Conservation (phyloP, 2,329 filamentous ascomycete genomes). For the Fusarium cyanostomum region DNA sequence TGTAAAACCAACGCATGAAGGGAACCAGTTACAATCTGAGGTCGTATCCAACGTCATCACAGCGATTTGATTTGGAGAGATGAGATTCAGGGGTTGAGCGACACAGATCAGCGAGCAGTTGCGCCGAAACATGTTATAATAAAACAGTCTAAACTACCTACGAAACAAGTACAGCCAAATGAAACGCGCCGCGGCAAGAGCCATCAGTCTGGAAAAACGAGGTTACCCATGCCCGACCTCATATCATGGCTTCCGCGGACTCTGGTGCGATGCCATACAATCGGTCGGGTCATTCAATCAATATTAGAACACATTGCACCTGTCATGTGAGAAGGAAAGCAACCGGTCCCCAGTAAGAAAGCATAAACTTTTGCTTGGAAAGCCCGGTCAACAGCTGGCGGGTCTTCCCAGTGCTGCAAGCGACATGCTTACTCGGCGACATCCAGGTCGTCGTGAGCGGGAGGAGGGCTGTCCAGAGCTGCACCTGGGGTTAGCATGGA, state of each 20-base stretch:
- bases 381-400: constrained; percentile 20
- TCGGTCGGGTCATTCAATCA: constrained; percentile 34
- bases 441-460: constrained; percentile 93
- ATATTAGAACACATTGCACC: constrained; percentile 37
- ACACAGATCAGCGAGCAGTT: constrained; percentile 31
- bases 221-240: constrained; percentile 24
- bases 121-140: constrained; percentile 38
- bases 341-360: constrained; percentile 33
- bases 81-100: background rate
- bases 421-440: constrained; percentile 75
- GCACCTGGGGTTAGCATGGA: constrained; percentile 41
- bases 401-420: constrained; percentile 7
- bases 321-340: constrained; percentile 36
- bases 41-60: constrained; percentile 25
- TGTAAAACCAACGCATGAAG: constrained; percentile 11
- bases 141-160: constrained; percentile 44
- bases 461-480: constrained; percentile 79
- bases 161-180: constrained; percentile 42
- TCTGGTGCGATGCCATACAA: constrained; percentile 39
- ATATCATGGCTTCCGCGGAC: constrained; percentile 22
- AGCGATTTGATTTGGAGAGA: background rate
- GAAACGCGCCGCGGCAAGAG: constrained; percentile 37
- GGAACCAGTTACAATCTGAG: constrained; percentile 21
- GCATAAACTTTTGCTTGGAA: constrained; percentile 38
- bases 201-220: constrained; percentile 38